Evolutionary conservation across 1,284 basidiomycete species (phyloP).

Genomic region (Volvariella volvacea): DNA sequence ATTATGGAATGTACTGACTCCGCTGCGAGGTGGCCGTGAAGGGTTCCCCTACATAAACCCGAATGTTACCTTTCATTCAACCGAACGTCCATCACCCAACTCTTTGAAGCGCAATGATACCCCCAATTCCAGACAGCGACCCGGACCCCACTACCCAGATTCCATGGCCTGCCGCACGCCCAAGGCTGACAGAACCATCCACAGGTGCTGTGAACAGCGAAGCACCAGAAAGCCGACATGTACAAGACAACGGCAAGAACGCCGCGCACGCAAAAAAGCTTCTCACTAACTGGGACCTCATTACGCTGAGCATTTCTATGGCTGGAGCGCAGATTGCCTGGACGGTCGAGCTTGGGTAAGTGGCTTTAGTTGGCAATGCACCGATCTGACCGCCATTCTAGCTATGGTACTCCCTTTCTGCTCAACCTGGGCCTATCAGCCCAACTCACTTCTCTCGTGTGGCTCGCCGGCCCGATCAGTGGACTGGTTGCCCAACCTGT

Average conservation of each 20-base stretch:
- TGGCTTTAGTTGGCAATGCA: slow-evolving; percentile 5
- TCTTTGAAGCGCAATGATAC: slow-evolving; percentile 36
- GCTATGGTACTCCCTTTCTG: slow-evolving; percentile 93
- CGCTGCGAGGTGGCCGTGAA: slow-evolving; percentile 2
- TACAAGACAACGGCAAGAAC: slow-evolving; percentile 15
- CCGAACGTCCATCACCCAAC: not conserved
- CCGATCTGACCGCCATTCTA: slow-evolving; percentile 20
- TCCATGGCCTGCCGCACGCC: slow-evolving; percentile 61
- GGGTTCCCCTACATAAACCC: not conserved
- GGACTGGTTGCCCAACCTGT: slow-evolving; percentile 93
- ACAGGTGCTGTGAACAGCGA: slow-evolving; percentile 15
- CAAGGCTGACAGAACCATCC: slow-evolving; percentile 20
- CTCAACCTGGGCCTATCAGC: slow-evolving; percentile 86
- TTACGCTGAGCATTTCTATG: slow-evolving; percentile 78
- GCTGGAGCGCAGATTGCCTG: slow-evolving; percentile 89
- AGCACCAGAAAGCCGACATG: slow-evolving; percentile 10
- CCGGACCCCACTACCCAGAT: slow-evolving; percentile 70
- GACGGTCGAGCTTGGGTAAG: slow-evolving; percentile 86
- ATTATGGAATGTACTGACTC: slow-evolving; percentile 1
- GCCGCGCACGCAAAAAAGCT: slow-evolving; percentile 24
- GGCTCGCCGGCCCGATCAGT: slow-evolving; percentile 94
- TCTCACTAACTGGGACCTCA: slow-evolving; percentile 66
- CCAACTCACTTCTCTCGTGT: slow-evolving; percentile 88
- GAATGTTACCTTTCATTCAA: not conserved
- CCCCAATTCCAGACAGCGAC: slow-evolving; percentile 50